Evolutionary conservation across 106 monocot genomes (phyloP).

Genomic region (Xerophyta viscosa): DNA sequence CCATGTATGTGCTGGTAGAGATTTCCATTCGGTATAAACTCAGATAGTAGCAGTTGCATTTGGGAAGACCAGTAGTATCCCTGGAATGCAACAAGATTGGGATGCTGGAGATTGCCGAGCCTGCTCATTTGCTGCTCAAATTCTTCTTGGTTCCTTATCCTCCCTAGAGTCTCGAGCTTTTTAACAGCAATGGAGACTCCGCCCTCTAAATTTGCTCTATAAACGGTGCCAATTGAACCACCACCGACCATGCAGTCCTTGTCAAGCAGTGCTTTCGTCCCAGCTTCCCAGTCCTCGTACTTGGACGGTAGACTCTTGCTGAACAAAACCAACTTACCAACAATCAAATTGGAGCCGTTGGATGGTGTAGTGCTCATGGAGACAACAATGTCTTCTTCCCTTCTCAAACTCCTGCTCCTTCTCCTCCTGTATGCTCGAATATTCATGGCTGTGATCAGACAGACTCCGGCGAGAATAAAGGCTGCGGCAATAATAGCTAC

Average conservation of each 20-base stretch:
- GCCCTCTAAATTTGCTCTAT: slow-evolving; percentile 63
- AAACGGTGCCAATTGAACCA: slow-evolving; percentile 83
- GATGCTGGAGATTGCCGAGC: slow-evolving; percentile 62
- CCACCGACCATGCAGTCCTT: slow-evolving; percentile 74
- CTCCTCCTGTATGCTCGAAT: slow-evolving; percentile 36
- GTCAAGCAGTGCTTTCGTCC: slow-evolving; percentile 82
- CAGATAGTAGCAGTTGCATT: slow-evolving; percentile 74
- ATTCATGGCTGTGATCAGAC: slow-evolving; percentile 58
- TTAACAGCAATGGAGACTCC: slow-evolving; percentile 85
- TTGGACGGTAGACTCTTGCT: slow-evolving; percentile 83
- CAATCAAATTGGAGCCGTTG: slow-evolving; percentile 36
- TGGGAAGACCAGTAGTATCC: slow-evolving; percentile 90
- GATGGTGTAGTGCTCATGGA: slow-evolving; percentile 66
- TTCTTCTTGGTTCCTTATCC: slow-evolving; percentile 80
- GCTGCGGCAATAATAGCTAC: slow-evolving; percentile 65
- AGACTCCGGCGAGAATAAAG: slow-evolving; percentile 64
- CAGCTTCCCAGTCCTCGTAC: slow-evolving; percentile 92
- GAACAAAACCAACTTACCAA: slow-evolving; percentile 96
- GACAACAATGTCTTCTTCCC: slow-evolving; percentile 45
- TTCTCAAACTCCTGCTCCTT: slow-evolving; percentile 4
- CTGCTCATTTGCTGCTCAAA: slow-evolving; percentile 85
- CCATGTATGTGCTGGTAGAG: slow-evolving; percentile 86
- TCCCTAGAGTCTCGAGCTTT: slow-evolving; percentile 81
- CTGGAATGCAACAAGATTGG: slow-evolving; percentile 66
- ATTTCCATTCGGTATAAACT: slow-evolving; percentile 65